Base-by-base conservation (phyloP, 176 grass and related monocot genomes). In the Chloris gayana region DNA sequence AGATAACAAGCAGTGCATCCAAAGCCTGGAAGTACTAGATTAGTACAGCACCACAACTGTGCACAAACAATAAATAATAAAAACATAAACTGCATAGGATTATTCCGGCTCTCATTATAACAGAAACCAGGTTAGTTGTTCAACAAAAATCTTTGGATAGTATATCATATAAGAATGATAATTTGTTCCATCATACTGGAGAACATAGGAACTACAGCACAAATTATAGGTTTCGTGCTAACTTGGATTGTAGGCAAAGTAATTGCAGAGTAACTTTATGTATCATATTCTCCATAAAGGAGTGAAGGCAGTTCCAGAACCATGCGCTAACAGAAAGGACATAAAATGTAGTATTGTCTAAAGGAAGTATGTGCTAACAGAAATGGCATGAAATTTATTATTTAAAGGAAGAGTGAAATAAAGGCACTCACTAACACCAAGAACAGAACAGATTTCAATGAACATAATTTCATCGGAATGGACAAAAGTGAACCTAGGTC, bases 1-100 rank as follows among this genome's bases (percentile, higher is more conserved):
- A 91, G 57, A 94, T 80, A 86, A 95, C 84, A 35, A 98, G 92
- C 39, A 98, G 89, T 32, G 74, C 49, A 47, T 93, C 92, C 74
- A 98, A 45, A 38, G 95, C 95, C 95, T 98, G 80, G 76, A 87
- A 89, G 49, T 9, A 85, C 45, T 51, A 33, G 39, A 68, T 94
- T 53, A 85, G 58, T 76, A 24, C 18, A 75, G 54, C 22, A 27
- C 32, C 18, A 68, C 30, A 39, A 39, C 4, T 18, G n/a, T 33
- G 19, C 14, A 19, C 8, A 25, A 53, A 34, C 44, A 53, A 50
- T 69, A 24, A 37, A 21, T 4, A 19, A 19, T 9, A 38, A 66
- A 66, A 37, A 7, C 32, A 10, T 6, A 66, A 37, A 66, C 14
- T 65, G 33, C 22, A 34, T 22, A 66, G 62, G 30, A 64, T 19